phyloP scores from a whole-genome alignment of 2,329 filamentous ascomycete genomes.

The Penicillium sclerotiorum region DNA sequence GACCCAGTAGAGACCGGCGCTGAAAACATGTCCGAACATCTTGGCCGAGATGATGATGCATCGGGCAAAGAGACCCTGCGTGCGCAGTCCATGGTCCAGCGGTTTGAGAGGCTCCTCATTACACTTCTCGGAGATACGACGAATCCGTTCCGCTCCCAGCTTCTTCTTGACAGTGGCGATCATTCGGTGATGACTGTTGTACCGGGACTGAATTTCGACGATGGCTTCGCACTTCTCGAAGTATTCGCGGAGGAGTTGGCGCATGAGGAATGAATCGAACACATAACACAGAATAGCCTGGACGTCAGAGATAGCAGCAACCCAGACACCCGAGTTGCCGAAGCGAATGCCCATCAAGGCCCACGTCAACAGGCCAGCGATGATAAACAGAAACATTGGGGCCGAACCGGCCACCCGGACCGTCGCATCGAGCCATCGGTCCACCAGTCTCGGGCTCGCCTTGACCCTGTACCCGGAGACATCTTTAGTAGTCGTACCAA shows the following conservation, averaged over 20 bases:
- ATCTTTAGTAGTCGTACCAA: neutral
- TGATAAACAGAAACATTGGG: slow-evolving; percentile 32
- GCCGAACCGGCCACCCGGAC: slow-evolving; percentile 31
- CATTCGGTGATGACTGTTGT: slow-evolving; percentile 24
- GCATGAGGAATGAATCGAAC: slow-evolving; percentile 35
- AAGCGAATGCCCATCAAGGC: slow-evolving; percentile 24
- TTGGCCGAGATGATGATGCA: slow-evolving; percentile 9
- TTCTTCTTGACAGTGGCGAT: slow-evolving; percentile 10
- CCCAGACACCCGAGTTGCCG: slow-evolving; percentile 26
- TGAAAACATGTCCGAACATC: slow-evolving; percentile 16
- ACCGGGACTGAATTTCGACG: slow-evolving; percentile 21
- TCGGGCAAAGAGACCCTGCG: slow-evolving; percentile 4
- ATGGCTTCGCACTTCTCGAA: slow-evolving; percentile 16
- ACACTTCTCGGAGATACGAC: neutral
- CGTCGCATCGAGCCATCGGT: slow-evolving; percentile 29
- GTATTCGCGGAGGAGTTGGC: slow-evolving; percentile 32
- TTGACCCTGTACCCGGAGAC: slow-evolving; percentile 7
- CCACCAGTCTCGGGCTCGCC: slow-evolving; percentile 4
- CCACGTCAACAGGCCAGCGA: slow-evolving; percentile 26
- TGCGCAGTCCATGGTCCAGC: slow-evolving; percentile 2
- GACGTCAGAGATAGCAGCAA: slow-evolving; percentile 33
- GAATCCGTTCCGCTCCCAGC: slow-evolving; percentile 5
- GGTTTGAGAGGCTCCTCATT: slow-evolving; percentile 3
- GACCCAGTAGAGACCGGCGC: slow-evolving; percentile 19
- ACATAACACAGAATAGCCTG: slow-evolving; percentile 38